Evolutionary conservation across 2,329 filamentous ascomycete genomes (phyloP), one percentile per base, ranked within the genome.

Genomic region (Diaporthe caulivora): DNA sequence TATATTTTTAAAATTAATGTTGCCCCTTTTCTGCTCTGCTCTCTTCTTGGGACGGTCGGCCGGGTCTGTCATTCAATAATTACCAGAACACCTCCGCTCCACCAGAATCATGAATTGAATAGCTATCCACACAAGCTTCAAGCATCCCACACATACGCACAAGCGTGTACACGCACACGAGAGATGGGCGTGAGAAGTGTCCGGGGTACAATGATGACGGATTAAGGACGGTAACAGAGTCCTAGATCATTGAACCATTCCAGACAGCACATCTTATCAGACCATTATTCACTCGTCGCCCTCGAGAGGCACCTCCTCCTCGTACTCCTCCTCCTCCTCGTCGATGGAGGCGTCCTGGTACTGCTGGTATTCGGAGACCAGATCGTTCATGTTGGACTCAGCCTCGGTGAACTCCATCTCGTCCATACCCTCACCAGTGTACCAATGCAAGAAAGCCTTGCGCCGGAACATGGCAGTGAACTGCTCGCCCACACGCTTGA

Each of bases 361-460:
- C 88, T 99, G 97, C 92, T 98, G 97, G 91, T 99, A 99, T 87
- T 99, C 97, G 76, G 95, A 97, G 82, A 99, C 96, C 84, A 99
- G 90, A 87, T 99, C 97, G 90, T 99, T 98, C 97, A 99, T 98
- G 91, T 99, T 99, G 88, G 94, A 97, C 93, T 99, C 97, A 81
- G 97, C 97, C 92, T 99, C 97, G 84, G 97, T 99, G 91, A 99
- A 99, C 90, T 99, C 97, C 97, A 99, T 98, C 93, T 99, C 97
- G 88, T 99, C 97, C 97, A 99, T 99, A 89, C 97, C 97, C 92
- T 99, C 97, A 84, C 95, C 95, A 92, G 97, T 99, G 90, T 99
- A 99, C 97, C 97, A 99, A 91, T 98, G 97, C 92, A 99, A 94
- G 95, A 99, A 99, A 92, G 97, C 97, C 94, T 98, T 99, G 89